A percentile compares a stretch with the other conserved stretches of the same genome.
Evolutionary conservation across 2,329 filamentous ascomycete species (phyloP).

Genomic region (Sclerotinia trifoliorum): DNA sequence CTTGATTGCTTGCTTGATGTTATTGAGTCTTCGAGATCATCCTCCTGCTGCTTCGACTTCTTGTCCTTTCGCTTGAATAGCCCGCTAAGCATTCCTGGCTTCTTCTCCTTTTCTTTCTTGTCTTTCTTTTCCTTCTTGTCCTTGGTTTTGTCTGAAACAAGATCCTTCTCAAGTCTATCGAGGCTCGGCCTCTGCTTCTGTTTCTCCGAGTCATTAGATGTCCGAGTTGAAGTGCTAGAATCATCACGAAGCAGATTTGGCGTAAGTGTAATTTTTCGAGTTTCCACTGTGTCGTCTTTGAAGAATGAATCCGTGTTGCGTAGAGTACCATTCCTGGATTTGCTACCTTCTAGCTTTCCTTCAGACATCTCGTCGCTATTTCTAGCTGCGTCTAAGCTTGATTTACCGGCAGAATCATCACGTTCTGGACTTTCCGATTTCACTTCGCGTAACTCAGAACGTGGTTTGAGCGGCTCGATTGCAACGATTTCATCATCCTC

Average conservation of each 20-base stretch:
- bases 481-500: conserved; percentile 41
- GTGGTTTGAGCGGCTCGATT: conserved; percentile 44
- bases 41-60: conserved; percentile 51
- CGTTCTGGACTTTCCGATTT: conserved; percentile 32
- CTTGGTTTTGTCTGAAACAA: conserved; percentile 62
- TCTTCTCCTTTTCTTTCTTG: conserved; percentile 52
- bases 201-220: conserved; percentile 49
- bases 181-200: conserved; percentile 63
- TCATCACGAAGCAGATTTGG: conserved; percentile 90
- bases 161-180: conserved; percentile 71
- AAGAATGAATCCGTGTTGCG: conserved; percentile 96
- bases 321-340: conserved; percentile 80
- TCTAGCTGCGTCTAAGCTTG: conserved; percentile 44
- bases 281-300: conserved; percentile 92
- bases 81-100: conserved; percentile 65
- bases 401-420: conserved; percentile 27
- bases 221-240: conserved; percentile 44
- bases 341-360: conserved; percentile 53
- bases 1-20: conserved; percentile 41
- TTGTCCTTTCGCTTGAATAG: conserved; percentile 48
- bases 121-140: conserved; percentile 67
- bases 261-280: conserved; percentile 94
- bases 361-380: conserved; percentile 69
- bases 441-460: conserved; percentile 41
- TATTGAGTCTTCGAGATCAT: conserved; percentile 47